These are phyloP conservation scores for Botrytis paeoniae DNA, from an alignment of 2,329 filamentous ascomycete species.

Conservation along the genomic window DNA sequence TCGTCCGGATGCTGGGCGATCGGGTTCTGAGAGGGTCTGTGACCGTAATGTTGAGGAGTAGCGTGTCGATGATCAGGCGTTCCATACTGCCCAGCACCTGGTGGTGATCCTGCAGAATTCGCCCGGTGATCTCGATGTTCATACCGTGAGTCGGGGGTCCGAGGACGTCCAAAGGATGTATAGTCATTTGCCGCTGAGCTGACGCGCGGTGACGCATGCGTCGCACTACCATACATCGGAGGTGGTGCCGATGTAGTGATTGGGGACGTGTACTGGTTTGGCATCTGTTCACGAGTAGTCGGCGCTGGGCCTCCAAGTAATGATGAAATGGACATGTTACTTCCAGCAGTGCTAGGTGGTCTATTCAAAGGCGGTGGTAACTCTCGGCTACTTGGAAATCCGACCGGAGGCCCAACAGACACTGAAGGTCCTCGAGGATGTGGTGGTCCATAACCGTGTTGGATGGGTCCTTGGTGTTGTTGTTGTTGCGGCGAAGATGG, in stretches of 20 bases:
- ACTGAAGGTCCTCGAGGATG: conserved; percentile 44
- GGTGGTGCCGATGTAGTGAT: conserved; percentile 37
- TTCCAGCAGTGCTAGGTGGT: conserved; percentile 44
- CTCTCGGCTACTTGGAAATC: conserved; percentile 52
- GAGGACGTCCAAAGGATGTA: conserved; percentile 60
- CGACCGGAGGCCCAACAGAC: conserved; percentile 40
- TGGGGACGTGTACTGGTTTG: conserved; percentile 48
- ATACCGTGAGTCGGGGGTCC: conserved; percentile 69
- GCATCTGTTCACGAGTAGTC: conserved; percentile 45
- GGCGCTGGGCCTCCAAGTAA: conserved; percentile 59
- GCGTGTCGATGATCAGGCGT: conserved; percentile 57
- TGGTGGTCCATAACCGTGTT: conserved; percentile 38
- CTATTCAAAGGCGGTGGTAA: conserved; percentile 52
- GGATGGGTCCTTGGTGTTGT: conserved; percentile 31
- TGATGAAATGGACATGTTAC: conserved; percentile 73
- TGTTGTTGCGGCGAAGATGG: conserved; percentile 50
- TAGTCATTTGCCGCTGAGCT: conserved; percentile 54
- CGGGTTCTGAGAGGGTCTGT: conserved; percentile 40
- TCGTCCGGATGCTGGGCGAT: conserved; percentile 45
- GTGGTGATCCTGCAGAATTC: conserved; percentile 37
- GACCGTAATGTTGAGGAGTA: conserved; percentile 56
- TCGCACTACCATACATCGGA: conserved; percentile 42
- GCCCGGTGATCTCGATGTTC: conserved; percentile 44
- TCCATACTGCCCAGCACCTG: conserved; percentile 45
- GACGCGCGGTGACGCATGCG: conserved; percentile 40